Evolutionary conservation across 176 grass and related monocot species (phyloP), one percentile per base, ranked within the genome.

Genomic region (Microstegium vimineum): DNA sequence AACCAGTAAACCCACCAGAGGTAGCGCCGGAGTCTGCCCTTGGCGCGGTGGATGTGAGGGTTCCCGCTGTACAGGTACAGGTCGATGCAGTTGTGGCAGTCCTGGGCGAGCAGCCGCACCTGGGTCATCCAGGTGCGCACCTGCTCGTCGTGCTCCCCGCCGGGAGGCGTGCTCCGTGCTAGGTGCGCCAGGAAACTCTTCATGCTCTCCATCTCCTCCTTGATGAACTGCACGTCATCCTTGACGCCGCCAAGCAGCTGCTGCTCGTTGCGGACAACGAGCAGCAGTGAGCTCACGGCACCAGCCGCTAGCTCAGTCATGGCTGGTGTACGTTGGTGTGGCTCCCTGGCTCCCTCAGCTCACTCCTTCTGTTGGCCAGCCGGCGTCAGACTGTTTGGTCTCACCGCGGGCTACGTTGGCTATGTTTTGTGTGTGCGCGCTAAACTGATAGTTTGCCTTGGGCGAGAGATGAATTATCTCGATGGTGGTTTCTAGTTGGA

Each of bases 121-220:
- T 77, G 75, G 34, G 3, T 77, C 75, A 43, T 77, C 75, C 75
- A 77, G 0, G 56, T 42, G 56, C 57, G 56, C 1, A 77, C 75
- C 36, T 77, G 75, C 57, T 77, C 75, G 36, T 43, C 25, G 35
- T 77, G 75, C 57, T 26, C 26, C 8, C 83, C n/a, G 22, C 65
- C 6, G 10, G 15, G 10, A 0, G 82, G 82, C 0, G 47, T 20
- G 27, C 1, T 49, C 51, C 41, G 34, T 2, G 66, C 54, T 0
- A 85, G 83, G 66, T 79, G 66, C 54, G 0, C 0, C 14, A 79
- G 40, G 75, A 85, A 85, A 75, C 35, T 42, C 49, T 42, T 59
- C 49, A 60, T 71, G 79, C 77, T 79, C 77, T 79, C 77, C 62
- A 79, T 79, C 77, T 79, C 77, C 77, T 79, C 77, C 62, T 51